Evolutionary conservation across 116 monocot genomes (phyloP).

Genomic region (Papilionanthe hybrid): DNA sequence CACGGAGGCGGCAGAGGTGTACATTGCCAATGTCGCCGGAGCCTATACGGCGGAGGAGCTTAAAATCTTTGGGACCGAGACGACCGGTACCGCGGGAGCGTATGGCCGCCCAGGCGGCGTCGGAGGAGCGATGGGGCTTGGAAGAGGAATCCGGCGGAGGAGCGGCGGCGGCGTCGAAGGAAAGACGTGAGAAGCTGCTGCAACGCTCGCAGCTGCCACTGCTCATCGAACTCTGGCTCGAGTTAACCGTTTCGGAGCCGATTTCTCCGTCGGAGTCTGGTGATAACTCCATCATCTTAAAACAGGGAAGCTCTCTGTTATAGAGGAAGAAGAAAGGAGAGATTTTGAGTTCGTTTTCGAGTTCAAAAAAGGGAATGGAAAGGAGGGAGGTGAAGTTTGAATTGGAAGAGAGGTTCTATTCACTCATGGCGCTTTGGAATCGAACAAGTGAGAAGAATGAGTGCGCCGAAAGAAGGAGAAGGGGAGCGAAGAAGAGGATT

Average conservation of each 20-base stretch:
- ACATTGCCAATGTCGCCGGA: slow-evolving; percentile 85
- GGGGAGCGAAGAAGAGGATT: not conserved
- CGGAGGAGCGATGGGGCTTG: slow-evolving; percentile 44
- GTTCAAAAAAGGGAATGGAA: not conserved
- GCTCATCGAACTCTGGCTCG: slow-evolving; percentile 54
- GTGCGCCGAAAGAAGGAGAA: not conserved
- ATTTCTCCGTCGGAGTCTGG: slow-evolving; percentile 43
- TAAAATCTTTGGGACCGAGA: slow-evolving; percentile 59
- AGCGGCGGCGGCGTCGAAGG: slow-evolving; percentile 20
- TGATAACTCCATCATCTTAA: slow-evolving; percentile 17
- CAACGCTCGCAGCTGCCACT: slow-evolving; percentile 37
- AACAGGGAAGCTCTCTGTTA: not conserved
- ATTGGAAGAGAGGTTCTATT: not conserved
- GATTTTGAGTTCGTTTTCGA: not conserved
- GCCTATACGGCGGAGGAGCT: slow-evolving; percentile 64
- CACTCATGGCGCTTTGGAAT: not conserved
- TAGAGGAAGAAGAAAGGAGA: not conserved
- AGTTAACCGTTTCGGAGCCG: slow-evolving; percentile 38
- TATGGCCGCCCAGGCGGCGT: slow-evolving; percentile 38
- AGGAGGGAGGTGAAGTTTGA: not conserved
- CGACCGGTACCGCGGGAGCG: not conserved
- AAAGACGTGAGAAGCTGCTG: slow-evolving; percentile 41
- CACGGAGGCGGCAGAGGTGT: slow-evolving; percentile 63
- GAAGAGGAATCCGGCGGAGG: not conserved
- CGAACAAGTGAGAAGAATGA: not conserved